Evolutionary conservation across 2,329 filamentous ascomycete genomes (phyloP).

Genomic region (Fusarium scirpi): DNA sequence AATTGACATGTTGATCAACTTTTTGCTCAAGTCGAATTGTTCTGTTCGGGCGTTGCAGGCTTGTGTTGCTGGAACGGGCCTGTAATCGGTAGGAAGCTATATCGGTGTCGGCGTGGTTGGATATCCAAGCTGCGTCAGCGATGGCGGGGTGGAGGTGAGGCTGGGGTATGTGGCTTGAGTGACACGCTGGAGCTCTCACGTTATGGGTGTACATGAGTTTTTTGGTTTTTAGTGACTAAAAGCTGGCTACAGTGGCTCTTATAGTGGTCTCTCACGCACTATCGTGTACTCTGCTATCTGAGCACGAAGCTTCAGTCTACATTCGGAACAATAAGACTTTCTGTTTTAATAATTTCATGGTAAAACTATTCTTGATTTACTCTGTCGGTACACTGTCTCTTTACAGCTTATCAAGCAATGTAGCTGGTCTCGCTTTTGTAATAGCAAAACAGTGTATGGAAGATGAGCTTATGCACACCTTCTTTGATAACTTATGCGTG

Average conservation of each 20-base stretch:
- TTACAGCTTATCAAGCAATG: neutral
- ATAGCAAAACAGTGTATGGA: neutral
- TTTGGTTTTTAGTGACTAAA: neutral
- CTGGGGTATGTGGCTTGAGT: conserved; percentile 41
- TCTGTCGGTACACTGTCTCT: neutral
- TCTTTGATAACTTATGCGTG: neutral
- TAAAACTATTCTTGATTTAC: neutral
- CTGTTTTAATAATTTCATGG: neutral
- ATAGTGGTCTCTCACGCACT: neutral
- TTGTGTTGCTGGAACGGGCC: conserved; percentile 6
- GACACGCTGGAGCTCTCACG: neutral
- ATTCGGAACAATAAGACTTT: neutral
- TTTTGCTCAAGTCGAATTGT: neutral
- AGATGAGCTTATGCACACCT: neutral
- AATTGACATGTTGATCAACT: conserved; percentile 66
- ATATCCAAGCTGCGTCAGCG: conserved; percentile 50
- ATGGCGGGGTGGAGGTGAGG: conserved; percentile 50
- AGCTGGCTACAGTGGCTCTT: neutral
- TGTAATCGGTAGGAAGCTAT: conserved; percentile 24
- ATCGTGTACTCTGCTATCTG: neutral
- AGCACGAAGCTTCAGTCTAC: neutral
- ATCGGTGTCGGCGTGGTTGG: conserved; percentile 33
- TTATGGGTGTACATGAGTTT: neutral
- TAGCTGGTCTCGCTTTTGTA: neutral
- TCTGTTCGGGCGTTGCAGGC: conserved; percentile 5